Base-by-base conservation (phyloP, 176 grass and related monocot genomes). In the Saccharum spontaneum region DNA sequence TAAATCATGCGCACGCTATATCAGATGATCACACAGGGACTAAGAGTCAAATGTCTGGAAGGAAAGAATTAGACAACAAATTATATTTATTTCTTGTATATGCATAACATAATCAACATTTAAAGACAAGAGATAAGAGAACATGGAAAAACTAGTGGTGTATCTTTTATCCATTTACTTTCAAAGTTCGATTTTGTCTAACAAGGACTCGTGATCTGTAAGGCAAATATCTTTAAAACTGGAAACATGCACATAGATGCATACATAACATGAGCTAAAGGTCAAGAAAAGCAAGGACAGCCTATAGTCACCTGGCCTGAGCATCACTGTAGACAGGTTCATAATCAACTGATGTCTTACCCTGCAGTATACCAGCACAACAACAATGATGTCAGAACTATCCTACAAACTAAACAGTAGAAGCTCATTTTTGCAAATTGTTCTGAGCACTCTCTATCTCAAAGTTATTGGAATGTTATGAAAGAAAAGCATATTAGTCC, bases 301-400 rank as follows among this genome's bases (percentile, higher is more conserved):
- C 16, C n/a, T 83, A 73, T 73, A 88, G 75, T 93, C 61, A 98
- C 95, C 91, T 95, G 66, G 93, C 89, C 87, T 87, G 69, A 43
- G 83, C 83, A 90, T 95, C 95, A 89, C 93, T 98, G 64, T 94
- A 94, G 39, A 94, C 85, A 80, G 95, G 89, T 73, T 95, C 83
- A 31, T 82, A 98, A 61, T 80, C 69, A 62, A 95, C 80, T 50
- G 85, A 89, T 64, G 91, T 92, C 75, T 92, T 98, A 23, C 86
- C 91, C 95, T 95, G 85, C 61, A 90, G 79, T n/a, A 13, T 60
- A 86, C 50, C 57, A 88, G 71, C 28, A 77, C 54, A 63, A 46
- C 14, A 61, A 46, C 34, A 41, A 70, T 49, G 26, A 78, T 54
- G 28, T 75, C 82, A 88, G 20, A 78, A 44, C 67, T 43, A 89